Evolutionary conservation across 2,329 filamentous ascomycete genomes (phyloP).

Genomic region (Cercospora zeina): DNA sequence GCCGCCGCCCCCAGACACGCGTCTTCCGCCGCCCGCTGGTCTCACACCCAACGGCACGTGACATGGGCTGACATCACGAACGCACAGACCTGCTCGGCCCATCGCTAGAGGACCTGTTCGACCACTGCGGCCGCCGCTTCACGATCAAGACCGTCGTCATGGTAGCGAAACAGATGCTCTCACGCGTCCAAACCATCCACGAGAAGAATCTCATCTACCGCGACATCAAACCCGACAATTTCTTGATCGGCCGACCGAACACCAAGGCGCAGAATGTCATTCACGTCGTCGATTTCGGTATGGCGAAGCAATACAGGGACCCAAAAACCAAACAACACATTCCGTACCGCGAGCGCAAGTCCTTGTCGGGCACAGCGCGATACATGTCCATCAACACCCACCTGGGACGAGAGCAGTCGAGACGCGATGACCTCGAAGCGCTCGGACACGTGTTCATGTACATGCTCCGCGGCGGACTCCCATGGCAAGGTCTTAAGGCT

Average conservation of each 20-base stretch:
- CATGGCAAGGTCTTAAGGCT: constrained; percentile 61
- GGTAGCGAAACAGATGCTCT: constrained; percentile 99
- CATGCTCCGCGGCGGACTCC: constrained; percentile 65
- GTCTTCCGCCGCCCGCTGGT: neutral
- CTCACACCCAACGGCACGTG: constrained; percentile 16
- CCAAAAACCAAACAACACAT: constrained; percentile 99
- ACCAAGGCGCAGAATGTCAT: constrained; percentile 97
- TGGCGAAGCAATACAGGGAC: constrained; percentile 99
- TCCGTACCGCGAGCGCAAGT: constrained; percentile 94
- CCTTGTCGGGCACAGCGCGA: constrained; percentile 89
- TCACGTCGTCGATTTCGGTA: constrained; percentile 97
- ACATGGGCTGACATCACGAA: constrained; percentile 15
- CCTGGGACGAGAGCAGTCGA: constrained; percentile 90
- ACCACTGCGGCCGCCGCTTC: constrained; percentile 94
- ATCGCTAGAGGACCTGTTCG: constrained; percentile 93
- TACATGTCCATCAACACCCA: constrained; percentile 99
- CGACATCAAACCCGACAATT: constrained; percentile 99
- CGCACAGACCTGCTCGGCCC: constrained; percentile 77
- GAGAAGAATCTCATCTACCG: constrained; percentile 99
- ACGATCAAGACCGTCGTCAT: constrained; percentile 97
- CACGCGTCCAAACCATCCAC: constrained; percentile 89
- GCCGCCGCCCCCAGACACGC: neutral
- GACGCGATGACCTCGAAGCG: constrained; percentile 92
- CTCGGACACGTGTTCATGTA: constrained; percentile 70
- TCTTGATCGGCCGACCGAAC: constrained; percentile 87